Conservation (phyloP, 192 early-diverging fungal species). For the Gamsiella multidivaricata region DNA sequence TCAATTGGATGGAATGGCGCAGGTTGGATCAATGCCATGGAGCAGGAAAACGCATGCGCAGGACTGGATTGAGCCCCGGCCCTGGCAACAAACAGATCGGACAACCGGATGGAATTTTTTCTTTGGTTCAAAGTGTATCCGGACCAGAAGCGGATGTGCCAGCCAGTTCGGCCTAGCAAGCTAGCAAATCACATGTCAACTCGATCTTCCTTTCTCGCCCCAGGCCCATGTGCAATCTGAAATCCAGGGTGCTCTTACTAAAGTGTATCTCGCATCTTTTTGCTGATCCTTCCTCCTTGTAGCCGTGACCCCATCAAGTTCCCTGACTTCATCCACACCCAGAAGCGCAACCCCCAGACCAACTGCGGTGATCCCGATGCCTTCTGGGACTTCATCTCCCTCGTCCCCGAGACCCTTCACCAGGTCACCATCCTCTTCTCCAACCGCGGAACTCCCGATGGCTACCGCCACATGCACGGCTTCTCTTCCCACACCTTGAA, state of each 20-base stretch:
- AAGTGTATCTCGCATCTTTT: slow-evolving; percentile 7
- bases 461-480: slow-evolving; percentile 65
- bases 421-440: slow-evolving; percentile 68
- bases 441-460: slow-evolving; percentile 69
- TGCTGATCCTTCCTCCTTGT: not conserved
- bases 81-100: too few species aligned
- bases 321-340: slow-evolving; percentile 70
- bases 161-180: not conserved
- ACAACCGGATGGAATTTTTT: not conserved
- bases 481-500: slow-evolving; percentile 65
- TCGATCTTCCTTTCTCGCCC: not conserved
- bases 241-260: slow-evolving; percentile 9
- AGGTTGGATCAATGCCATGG: not conserved
- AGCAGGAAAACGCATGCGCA: too few species aligned
- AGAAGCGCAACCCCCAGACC: slow-evolving; percentile 71
- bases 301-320: slow-evolving; percentile 63
- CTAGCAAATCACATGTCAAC: slow-evolving; percentile 25
- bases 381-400: slow-evolving; percentile 74
- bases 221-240: slow-evolving; percentile 3
- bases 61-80: too few species aligned
- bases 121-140: slow-evolving; percentile 1
- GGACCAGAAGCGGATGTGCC: not conserved
- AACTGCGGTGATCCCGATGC: slow-evolving; percentile 62
- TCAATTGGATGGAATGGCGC: not conserved
- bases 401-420: slow-evolving; percentile 72